Base-by-base conservation (phyloP, 164 flowering plant genomes). In the Santalum album region DNA sequence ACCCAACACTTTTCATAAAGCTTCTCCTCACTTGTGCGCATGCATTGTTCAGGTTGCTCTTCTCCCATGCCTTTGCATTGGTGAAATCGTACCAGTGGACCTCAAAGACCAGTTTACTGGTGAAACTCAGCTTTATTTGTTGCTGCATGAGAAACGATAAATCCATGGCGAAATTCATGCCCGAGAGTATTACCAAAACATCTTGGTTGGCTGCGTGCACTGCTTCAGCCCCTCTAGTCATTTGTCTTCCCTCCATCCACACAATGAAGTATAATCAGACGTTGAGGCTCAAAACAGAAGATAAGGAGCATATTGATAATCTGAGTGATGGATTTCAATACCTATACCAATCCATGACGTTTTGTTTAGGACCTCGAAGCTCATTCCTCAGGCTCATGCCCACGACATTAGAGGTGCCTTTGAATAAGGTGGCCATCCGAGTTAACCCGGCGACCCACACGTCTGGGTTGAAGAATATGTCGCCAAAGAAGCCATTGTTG, bases 341-440 rank as follows among this genome's bases (percentile, higher is more conserved):
- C 36, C n/a, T 32, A 49, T 49, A 59, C 71, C 71, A 67, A 14
- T 34, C 53, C 2, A 24, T 32, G 7, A 1, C 18, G 34, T 63
- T 62, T 36, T 62, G 64, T 23, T 21, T 52, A 14, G 60, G 29
- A 1, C 71, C 71, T 24, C 71, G 66, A 4, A 62, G 60, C 34
- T 68, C 68, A 45, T 68, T 68, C n/a, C 72, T 47, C 25, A 68
- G 12, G 25, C 72, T 68, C 68, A 68, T 68, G 12, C 51, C 72
- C 0, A 63, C 56, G 1, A 68, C 72, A 18, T 42, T 17, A 2
- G 9, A 6, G 21, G 19, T 17, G 11, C 27, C 46, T 14, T 42
- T 47, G 43, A 61, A 61, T 19, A 43, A 1, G 14, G 20, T 44
- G 12, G 68, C 61, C 29, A 59, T 66, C 1, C 12, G 19, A 1